Percentiles rank a stretch among this genome's conserved stretches.
Conservation (phyloP, 2,329 filamentous ascomycete species). For the Botrytis medusae region DNA sequence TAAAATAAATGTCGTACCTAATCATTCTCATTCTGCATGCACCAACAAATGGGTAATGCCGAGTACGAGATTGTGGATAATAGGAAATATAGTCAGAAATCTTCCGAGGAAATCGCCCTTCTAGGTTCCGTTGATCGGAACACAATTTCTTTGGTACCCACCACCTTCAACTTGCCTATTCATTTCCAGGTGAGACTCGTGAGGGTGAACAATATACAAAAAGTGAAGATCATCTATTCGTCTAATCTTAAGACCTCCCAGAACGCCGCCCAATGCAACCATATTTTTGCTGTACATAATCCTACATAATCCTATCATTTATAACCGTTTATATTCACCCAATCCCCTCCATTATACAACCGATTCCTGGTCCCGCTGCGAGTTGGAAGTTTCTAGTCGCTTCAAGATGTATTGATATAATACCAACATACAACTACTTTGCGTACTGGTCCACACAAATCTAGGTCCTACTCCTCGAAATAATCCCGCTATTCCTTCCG, state of each 20-base stretch:
- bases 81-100: neutral
- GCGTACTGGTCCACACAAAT: slow-evolving; percentile 94
- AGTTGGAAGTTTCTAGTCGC: slow-evolving; percentile 59
- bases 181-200: neutral
- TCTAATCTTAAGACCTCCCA: slow-evolving; percentile 18
- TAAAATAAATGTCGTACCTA: neutral
- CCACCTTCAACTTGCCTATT: neutral
- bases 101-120: neutral
- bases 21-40: neutral
- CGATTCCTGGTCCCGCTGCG: slow-evolving; percentile 29
- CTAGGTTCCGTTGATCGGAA: neutral
- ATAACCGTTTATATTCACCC: neutral
- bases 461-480: slow-evolving; percentile 93
- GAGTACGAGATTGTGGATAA: neutral
- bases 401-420: slow-evolving; percentile 86
- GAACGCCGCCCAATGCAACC: slow-evolving; percentile 20
- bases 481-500: slow-evolving; percentile 85
- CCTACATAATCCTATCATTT: slow-evolving; percentile 20
- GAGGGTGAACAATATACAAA: neutral
- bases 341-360: slow-evolving; percentile 28
- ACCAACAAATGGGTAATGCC: neutral
- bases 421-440: slow-evolving; percentile 95
- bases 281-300: slow-evolving; percentile 21
- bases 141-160: neutral
- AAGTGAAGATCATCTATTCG: slow-evolving; percentile 25